Percentiles rank a stretch among this genome's conserved stretches.
phyloP scores from a whole-genome alignment of 1,139 yeast species.

The Kurtzmaniella quercitrusa region DNA sequence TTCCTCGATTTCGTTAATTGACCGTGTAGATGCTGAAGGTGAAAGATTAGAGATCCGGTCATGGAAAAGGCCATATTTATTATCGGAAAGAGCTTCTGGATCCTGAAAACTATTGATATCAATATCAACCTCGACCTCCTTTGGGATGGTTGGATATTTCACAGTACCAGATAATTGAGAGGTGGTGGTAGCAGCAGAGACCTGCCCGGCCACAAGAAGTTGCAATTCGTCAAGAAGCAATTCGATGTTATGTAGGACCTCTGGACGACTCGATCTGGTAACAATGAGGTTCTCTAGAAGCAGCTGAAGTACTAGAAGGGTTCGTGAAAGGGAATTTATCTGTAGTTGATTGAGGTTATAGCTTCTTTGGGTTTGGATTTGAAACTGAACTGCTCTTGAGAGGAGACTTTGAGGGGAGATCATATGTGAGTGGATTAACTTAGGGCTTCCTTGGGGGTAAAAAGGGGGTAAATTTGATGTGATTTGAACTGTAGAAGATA shows the following conservation, averaged over 20 bases:
- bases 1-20: slow-evolving; percentile 6
- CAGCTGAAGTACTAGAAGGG: not conserved
- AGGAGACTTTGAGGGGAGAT: not conserved
- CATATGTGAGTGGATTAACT: not conserved
- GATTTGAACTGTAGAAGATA: no score
- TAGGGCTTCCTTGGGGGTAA: not conserved
- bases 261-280: not conserved
- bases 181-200: not conserved
- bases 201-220: not conserved
- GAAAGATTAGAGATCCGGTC: slow-evolving; percentile 13
- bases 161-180: no score
- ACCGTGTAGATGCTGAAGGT: slow-evolving; percentile 13
- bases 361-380: not conserved
- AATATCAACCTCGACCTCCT: no score
- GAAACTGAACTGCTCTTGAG: not conserved
- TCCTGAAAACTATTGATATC: no score
- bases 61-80: slow-evolving; percentile 14
- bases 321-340: not conserved
- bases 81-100: no score
- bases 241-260: not conserved
- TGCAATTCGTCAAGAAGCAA: not conserved
- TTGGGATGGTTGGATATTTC: not conserved
- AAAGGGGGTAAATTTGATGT: not conserved
- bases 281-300: not conserved
- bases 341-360: not conserved